phyloP scores from a whole-genome alignment of 1,139 yeast species.

The Candida freyschussii region DNA sequence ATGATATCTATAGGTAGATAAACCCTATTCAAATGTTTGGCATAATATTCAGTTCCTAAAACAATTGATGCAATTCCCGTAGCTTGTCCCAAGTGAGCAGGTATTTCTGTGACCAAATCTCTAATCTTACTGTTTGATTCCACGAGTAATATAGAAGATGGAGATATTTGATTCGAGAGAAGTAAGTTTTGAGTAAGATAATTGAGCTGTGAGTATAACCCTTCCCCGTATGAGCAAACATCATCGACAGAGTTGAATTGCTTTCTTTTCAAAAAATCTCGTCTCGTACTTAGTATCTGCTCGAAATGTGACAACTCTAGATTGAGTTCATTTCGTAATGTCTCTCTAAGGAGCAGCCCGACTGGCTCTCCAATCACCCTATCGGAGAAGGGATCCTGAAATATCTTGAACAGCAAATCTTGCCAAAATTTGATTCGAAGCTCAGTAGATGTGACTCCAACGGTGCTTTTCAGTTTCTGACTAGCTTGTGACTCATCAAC shows the following conservation, averaged over 20 bases:
- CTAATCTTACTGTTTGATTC: slow-evolving; percentile 43
- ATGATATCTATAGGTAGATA: slow-evolving; percentile 57
- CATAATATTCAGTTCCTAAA: slow-evolving; percentile 58
- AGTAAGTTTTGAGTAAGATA: slow-evolving; percentile 62
- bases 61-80: slow-evolving; percentile 66
- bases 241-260: slow-evolving; percentile 50
- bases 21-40: slow-evolving; percentile 45
- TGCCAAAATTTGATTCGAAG: slow-evolving; percentile 61
- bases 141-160: slow-evolving; percentile 47
- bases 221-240: slow-evolving; percentile 77
- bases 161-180: slow-evolving; percentile 55
- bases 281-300: slow-evolving; percentile 59
- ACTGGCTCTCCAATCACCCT: slow-evolving; percentile 58
- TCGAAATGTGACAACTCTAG: slow-evolving; percentile 51
- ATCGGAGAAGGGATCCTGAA: slow-evolving; percentile 36
- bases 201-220: slow-evolving; percentile 69
- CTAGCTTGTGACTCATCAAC: slow-evolving; percentile 39
- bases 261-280: slow-evolving; percentile 43
- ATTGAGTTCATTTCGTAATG: slow-evolving; percentile 44
- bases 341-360: slow-evolving; percentile 50
- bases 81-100: slow-evolving; percentile 84
- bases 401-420: slow-evolving; percentile 43
- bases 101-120: slow-evolving; percentile 48
- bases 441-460: slow-evolving; percentile 46
- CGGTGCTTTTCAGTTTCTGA: slow-evolving; percentile 19